Conservation (phyloP, 768 basidiomycete species). For the Lactarius hengduanensis region DNA sequence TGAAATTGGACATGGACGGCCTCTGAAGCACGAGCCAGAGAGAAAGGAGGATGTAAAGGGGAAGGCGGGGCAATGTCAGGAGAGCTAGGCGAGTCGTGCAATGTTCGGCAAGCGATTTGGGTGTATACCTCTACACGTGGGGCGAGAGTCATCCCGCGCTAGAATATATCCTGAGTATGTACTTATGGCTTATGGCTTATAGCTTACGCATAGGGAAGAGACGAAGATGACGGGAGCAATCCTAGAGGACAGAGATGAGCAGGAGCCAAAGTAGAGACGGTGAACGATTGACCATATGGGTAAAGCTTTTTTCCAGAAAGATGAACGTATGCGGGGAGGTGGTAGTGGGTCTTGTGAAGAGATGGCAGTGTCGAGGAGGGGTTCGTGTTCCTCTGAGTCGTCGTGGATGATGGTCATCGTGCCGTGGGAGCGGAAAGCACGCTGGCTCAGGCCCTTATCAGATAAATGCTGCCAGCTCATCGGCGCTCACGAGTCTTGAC, state of each 20-base stretch:
- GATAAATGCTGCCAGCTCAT: neutral
- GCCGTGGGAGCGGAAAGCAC: neutral
- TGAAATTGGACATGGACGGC: constrained; percentile 16
- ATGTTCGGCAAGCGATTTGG: constrained; percentile 26
- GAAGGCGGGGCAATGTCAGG: neutral
- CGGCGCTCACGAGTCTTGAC: neutral
- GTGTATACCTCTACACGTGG: constrained; percentile 31
- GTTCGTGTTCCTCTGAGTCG: constrained; percentile 18
- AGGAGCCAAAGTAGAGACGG: neutral
- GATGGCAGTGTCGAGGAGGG: constrained; percentile 16
- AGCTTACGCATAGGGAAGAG: constrained; percentile 28
- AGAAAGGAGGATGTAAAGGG: neutral
- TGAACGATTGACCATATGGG: constrained; percentile 11
- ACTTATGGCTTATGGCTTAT: neutral
- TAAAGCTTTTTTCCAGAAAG: constrained; percentile 22
- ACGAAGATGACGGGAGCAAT: constrained; percentile 27
- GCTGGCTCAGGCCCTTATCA: neutral
- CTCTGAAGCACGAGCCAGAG: neutral
- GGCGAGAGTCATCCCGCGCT: constrained; percentile 29
- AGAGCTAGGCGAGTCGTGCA: constrained; percentile 15
- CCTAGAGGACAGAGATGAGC: constrained; percentile 12
- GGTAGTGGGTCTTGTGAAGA: neutral
- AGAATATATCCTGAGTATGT: neutral
- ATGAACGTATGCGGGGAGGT: neutral
- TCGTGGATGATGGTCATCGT: neutral